Evolutionary conservation across 129 eudicot genomes (phyloP).

Genomic region (carrot (Daucus carota)): DNA sequence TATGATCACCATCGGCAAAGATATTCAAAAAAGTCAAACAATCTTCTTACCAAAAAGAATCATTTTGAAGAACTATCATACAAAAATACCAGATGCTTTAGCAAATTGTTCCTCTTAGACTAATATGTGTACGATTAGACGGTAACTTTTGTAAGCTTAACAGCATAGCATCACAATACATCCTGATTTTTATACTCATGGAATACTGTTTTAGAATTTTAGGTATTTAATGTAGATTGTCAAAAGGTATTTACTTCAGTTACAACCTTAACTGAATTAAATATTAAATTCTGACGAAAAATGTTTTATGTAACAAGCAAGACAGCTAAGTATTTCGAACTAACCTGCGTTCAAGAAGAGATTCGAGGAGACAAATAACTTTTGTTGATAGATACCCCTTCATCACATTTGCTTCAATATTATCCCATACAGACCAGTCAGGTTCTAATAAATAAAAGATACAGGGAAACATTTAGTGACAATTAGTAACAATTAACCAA

Average conservation of each 20-base stretch:
- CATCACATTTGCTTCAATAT: slow-evolving; percentile 24
- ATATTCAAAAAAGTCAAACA: too few relatives aligned
- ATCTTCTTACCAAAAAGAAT: too few relatives aligned
- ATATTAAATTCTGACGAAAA: too few relatives aligned
- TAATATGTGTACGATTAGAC: not conserved
- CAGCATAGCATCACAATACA: not conserved
- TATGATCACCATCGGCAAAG: too few relatives aligned
- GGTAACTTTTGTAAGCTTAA: not conserved
- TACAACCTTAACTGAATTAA: not conserved
- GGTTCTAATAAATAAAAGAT: slow-evolving; percentile 19
- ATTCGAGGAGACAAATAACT: slow-evolving; percentile 54
- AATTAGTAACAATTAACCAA: not conserved
- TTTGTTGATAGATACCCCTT: slow-evolving; percentile 51
- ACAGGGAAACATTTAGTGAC: too few relatives aligned
- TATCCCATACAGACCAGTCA: slow-evolving; percentile 26
- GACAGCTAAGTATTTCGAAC: not conserved
- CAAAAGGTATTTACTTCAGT: not conserved
- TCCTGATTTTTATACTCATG: not conserved
- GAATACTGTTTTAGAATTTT: not conserved
- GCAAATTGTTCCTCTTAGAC: not conserved
- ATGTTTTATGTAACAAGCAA: not conserved
- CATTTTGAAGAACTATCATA: not conserved
- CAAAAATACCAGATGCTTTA: too few relatives aligned
- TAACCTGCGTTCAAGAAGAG: slow-evolving; percentile 72
- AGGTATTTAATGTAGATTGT: not conserved